Percentiles rank a stretch among this genome's conserved stretches.
Conservation (phyloP, 495 filamentous ascomycete genomes). For the Penicillium ochrochloron region DNA sequence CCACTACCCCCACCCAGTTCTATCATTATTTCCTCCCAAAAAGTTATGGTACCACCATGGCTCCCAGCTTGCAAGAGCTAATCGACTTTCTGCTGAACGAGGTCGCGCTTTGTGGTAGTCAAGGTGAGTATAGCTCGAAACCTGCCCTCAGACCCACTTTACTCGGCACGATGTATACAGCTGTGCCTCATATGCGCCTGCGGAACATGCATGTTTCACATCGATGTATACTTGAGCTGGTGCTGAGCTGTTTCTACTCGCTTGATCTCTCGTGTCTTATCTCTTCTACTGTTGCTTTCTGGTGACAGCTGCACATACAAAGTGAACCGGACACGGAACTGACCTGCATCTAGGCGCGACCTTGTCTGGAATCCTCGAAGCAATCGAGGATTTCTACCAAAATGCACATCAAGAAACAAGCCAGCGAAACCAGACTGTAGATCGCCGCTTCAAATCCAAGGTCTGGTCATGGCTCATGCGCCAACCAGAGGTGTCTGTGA, state of each 20-base stretch:
- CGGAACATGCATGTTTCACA: constrained; percentile 5
- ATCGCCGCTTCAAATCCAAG: constrained; percentile 55
- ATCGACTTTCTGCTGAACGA: constrained; percentile 72
- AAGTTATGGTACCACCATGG: constrained; percentile 56
- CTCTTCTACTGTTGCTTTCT: background rate
- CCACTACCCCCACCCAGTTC: constrained; percentile 7
- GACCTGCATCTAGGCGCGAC: constrained; percentile 43
- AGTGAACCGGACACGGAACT: constrained; percentile 7
- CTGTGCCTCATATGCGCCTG: constrained; percentile 8
- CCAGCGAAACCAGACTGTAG: constrained; percentile 40
- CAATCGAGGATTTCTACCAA: constrained; percentile 47
- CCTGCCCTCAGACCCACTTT: constrained; percentile 30
- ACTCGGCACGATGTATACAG: constrained; percentile 14
- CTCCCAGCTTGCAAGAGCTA: constrained; percentile 66
- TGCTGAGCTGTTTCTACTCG: background rate
- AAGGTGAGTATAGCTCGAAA: constrained; percentile 61
- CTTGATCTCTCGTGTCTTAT: background rate
- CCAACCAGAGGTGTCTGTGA: constrained; percentile 58
- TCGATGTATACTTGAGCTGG: background rate
- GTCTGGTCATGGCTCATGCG: constrained; percentile 61
- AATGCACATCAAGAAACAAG: constrained; percentile 27
- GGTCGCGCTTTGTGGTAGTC: constrained; percentile 69
- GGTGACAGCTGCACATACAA: background rate
- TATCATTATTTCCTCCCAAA: background rate
- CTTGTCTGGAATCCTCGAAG: constrained; percentile 42